Conservation (phyloP, 176 grass and related monocot species). For the Avena atlantica region DNA sequence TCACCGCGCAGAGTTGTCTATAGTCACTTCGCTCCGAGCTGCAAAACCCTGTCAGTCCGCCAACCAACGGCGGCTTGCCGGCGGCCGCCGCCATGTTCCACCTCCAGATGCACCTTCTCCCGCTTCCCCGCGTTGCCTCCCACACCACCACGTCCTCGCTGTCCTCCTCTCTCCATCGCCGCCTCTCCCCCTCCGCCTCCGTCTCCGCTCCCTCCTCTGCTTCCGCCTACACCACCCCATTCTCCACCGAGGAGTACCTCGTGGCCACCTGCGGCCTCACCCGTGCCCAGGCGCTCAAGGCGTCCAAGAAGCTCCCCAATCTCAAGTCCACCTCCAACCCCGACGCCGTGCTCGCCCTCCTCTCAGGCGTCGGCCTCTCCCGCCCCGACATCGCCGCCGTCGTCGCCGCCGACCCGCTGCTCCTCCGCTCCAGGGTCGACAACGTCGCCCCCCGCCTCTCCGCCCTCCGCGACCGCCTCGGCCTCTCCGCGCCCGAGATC, state of each 20-base stretch:
- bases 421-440: constrained; percentile 19
- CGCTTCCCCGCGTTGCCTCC: background rate
- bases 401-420: constrained; percentile 30
- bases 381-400: constrained; percentile 19
- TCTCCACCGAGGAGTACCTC: constrained; percentile 25
- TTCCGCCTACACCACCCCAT: background rate
- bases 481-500: constrained; percentile 46
- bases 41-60: constrained; percentile 18
- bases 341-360: constrained; percentile 24
- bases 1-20: background rate
- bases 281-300: constrained; percentile 29
- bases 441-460: constrained; percentile 8
- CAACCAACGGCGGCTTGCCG: constrained; percentile 1
- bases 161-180: constrained; percentile 13
- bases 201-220: background rate
- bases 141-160: background rate
- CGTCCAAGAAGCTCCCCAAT: constrained; percentile 22
- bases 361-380: constrained; percentile 27
- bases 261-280: constrained; percentile 14
- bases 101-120: background rate
- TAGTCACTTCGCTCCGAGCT: background rate
- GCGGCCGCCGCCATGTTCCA: constrained; percentile 18
- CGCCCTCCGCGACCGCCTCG: constrained; percentile 33
- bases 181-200: background rate
- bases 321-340: constrained; percentile 38